Percentiles rank a stretch among this genome's conserved stretches.
Conservation (phyloP, 257 asterid species). For the Fraxinus pennsylvanica region DNA sequence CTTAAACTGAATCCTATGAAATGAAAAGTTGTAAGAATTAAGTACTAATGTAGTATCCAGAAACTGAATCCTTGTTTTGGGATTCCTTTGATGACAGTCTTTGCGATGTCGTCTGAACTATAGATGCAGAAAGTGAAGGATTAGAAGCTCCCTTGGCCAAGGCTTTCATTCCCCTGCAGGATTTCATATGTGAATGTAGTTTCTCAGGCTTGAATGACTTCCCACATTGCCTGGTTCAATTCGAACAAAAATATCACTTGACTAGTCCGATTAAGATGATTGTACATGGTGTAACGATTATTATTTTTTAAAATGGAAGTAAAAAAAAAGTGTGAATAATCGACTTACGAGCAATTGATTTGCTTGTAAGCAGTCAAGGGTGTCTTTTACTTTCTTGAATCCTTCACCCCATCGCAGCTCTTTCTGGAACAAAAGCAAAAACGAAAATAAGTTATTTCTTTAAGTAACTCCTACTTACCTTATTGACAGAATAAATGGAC, state of each 20-base stretch:
- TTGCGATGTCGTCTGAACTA: slow-evolving; percentile 28
- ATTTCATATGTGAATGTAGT: slow-evolving; percentile 75
- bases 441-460: neutral
- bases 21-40: slow-evolving; percentile 11
- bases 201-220: slow-evolving; percentile 88
- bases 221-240: slow-evolving; percentile 63
- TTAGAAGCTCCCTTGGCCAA: slow-evolving; percentile 34
- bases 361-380: slow-evolving; percentile 50
- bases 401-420: slow-evolving; percentile 67
- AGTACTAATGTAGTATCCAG: slow-evolving; percentile 43
- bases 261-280: neutral
- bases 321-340: too few relatives aligned
- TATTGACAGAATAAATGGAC: too few relatives aligned
- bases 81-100: slow-evolving; percentile 26
- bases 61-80: slow-evolving; percentile 26
- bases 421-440: slow-evolving; percentile 36
- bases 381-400: slow-evolving; percentile 43
- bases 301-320: neutral
- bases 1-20: neutral
- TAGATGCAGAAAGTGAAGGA: slow-evolving; percentile 27
- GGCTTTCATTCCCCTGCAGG: slow-evolving; percentile 76
- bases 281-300: neutral
- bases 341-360: slow-evolving; percentile 70
- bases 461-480: neutral
- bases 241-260: neutral